Base-by-base conservation (phyloP, 306 rosid species). In the Vigna mungo region DNA sequence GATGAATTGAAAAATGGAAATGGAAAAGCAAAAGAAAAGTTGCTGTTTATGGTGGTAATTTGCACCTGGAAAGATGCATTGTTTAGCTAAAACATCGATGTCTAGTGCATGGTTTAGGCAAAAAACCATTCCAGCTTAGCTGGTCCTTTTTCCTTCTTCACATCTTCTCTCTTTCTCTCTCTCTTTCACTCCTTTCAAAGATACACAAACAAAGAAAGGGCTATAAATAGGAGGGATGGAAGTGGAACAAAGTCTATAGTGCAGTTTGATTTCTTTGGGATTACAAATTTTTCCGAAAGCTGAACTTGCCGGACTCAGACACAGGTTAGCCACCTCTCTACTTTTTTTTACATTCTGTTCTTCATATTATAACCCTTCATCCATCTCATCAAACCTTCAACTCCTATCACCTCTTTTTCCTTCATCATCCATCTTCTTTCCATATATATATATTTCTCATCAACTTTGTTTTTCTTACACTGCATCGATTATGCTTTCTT, bases 201-300 rank as follows among this genome's bases (percentile, higher is more conserved):
- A 37, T 72, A 23, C 59, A 80, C 87, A 86, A 84, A 88, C 82
- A 79, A 68, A 87, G 84, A 65, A 93, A 87, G 78, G 82, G 84
- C 85, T 82, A 93, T 84, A 87, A 82, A 86, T 86, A 81, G 70
- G 68, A 74, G 71, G 78, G 75, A 61, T 59, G 10, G 82, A 83
- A 80, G 82, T 78, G 73, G 79, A 83, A 79, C 49, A 41, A 82
- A 76, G 72, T 68, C 54, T 81, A 84, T 77, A 74, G 63, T 55
- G 77, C 37, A 70, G 48, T 85, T 84, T 67, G 80, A 79, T 84
- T 87, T 89, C 85, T 86, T 88, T 88, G 87, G 90, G 89, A 84
- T 84, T 85, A 44, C 82, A 68, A 88, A 82, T 23, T 60, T 87
- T 84, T 82, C 91, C 87, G 72, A 86, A 87, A 90, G 87, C 89